Conservation (phyloP, 2,329 filamentous ascomycete species). For the Fusarium hostae region DNA sequence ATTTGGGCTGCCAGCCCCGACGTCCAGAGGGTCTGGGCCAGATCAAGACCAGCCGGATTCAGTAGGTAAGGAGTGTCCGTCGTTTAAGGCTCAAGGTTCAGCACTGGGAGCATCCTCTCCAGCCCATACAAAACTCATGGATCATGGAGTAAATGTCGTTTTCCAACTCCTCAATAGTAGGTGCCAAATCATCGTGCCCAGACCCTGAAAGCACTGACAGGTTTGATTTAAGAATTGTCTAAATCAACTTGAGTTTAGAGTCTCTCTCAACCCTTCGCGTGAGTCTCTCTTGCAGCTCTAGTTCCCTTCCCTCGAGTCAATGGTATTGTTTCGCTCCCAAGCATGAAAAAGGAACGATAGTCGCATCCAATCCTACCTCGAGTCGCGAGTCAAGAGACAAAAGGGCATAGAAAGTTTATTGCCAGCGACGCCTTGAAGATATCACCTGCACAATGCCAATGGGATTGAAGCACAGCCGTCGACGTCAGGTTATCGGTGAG, state of each 20-base stretch:
- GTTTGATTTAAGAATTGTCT: not conserved
- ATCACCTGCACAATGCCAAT: conserved; percentile 26
- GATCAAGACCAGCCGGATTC: conserved; percentile 35
- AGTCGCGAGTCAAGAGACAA: conserved; percentile 12
- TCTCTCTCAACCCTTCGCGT: conserved; percentile 1
- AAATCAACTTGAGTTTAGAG: conserved; percentile 6
- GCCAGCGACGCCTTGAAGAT: conserved; percentile 5
- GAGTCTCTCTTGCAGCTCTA: conserved; percentile 1
- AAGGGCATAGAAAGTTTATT: conserved; percentile 15
- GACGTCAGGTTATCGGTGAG: conserved; percentile 28
- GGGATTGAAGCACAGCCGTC: conserved; percentile 21
- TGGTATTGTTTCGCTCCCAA: conserved; percentile 12
- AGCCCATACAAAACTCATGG: not conserved
- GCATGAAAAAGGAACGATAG: conserved; percentile 13
- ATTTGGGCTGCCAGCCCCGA: conserved; percentile 18
- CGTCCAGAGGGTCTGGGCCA: conserved; percentile 33
- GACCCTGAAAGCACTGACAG: conserved; percentile 1
- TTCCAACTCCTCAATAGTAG: not conserved
- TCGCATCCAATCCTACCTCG: conserved; percentile 8
- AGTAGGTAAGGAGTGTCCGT: conserved; percentile 26
- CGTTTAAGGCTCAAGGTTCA: conserved; percentile 17
- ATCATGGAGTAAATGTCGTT: not conserved
- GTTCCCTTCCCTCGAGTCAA: conserved; percentile 15
- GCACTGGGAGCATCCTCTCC: not conserved
- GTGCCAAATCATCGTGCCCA: not conserved